Evolutionary conservation across 805 yeast genomes (phyloP), one percentile per base, ranked within the genome.

Genomic region (Grigorovia humatica): DNA sequence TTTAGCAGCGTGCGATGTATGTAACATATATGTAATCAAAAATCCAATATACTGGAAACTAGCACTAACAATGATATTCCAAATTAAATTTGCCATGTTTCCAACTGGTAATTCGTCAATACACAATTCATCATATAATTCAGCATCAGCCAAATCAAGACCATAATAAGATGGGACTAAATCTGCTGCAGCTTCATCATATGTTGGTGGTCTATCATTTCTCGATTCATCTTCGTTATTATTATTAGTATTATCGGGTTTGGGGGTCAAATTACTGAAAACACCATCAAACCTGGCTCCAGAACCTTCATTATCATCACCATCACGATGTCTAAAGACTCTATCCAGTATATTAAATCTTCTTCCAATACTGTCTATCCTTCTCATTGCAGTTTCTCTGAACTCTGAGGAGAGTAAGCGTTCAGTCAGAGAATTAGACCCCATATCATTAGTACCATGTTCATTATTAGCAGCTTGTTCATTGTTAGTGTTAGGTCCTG

Each of bases 141-240:
- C 67, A 40, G 73, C 75, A 67, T 73, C 72, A 9, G 83, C 88
- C 5, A 95, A 86, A 5, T 88, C 79, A 63, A 89, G 76, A 44
- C 93, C 99, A 95, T 97, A 93, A 68, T 93, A 93, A 43, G 96
- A 96, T 0, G 99, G 99, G 0, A 95, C 81, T 15, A 93, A 79
- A 65, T 93, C 99, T 2, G 88, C 85, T 0, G 96, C 88, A 0
- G 96, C 98, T 64, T 90, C 98, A 52, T 88, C 96, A 69, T 93
- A 93, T 0, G 95, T 75, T 2, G 98, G 98, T 19, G 87, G 83
- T 35, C 72, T 72, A 54, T 84, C 90, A 11, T 72, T 67, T n/a
- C 66, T 68, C 6, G 53, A 54, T 4, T 70, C 66, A 8, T 65
- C 66, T 9, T 54, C 57, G 9, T 46, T 49, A n/a, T 53, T 53